Evolutionary conservation across 441 rosid genomes (phyloP), one percentile per base, ranked within the genome.

Genomic region (Aleurites moluccanus): DNA sequence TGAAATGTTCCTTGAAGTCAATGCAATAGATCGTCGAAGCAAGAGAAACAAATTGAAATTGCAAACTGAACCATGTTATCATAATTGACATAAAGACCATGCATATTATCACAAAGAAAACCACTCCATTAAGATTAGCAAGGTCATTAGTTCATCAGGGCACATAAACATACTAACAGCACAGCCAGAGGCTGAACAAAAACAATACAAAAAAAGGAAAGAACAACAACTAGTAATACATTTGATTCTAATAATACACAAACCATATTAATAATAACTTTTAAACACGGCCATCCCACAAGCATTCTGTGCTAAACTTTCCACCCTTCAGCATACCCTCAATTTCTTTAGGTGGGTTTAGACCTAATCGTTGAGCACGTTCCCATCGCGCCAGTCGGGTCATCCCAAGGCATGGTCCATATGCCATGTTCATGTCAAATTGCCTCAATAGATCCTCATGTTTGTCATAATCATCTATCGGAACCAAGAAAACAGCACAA

Each of bases 331-430:
- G 72, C 64, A 86, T 77, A 44, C 0, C 71, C 72, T 80, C 80
- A 0, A 89, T 81, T 60, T 88, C 91, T 55, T 14, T 72, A 0
- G 91, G 94, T 65, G 94, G 90, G 75, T 83, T 83, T 75, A 86
- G 74, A 55, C 91, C 91, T 3, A 89, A 80, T 45, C 87, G 85
- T 56, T 77, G 38, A 18, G 92, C 94, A 18, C 91, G 90, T 71
- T 88, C 91, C 91, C 88, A 87, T 1, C 92, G 85, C 33, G 69
- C 89, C 53, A 84, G 61, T 75, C 93, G 80, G 38, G 82, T 80
- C 86, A 89, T 85, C 66, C 92, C 94, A 49, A 88, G 60, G 64
- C 96, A 91, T 1, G 94, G 96, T 47, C 96, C 94, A 6, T 82
- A 88, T 0, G 86, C 82, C 80, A 86, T 88, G 87, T 89, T 83